Percentiles rank a stretch among this genome's conserved stretches.
Conservation (phyloP, 1,139 yeast species). For the Diutina pseudorugosa region DNA sequence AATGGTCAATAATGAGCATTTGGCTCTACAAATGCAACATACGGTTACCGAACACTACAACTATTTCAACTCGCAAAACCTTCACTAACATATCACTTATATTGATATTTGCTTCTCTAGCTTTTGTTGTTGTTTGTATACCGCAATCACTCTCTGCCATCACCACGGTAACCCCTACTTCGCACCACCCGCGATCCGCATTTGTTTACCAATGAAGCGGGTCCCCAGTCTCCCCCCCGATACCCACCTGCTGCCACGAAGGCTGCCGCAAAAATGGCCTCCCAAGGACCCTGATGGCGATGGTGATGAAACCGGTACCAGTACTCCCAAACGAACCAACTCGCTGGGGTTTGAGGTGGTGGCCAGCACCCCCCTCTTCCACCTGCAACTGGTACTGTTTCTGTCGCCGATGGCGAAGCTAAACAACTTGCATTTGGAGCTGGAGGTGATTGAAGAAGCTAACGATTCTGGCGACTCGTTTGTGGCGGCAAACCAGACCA, state of each 20-base stretch:
- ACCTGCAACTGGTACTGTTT: constrained; percentile 4
- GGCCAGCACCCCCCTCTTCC: background rate
- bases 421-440: background rate
- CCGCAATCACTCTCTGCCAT: no score
- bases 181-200: background rate
- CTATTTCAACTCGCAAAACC: no score
- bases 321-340: background rate
- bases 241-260: constrained; percentile 3
- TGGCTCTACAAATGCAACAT: no score
- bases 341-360: background rate
- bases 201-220: constrained; percentile 1
- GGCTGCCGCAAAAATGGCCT: constrained; percentile 4
- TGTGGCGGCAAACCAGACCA: constrained; percentile 1
- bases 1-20: no score
- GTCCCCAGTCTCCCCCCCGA: constrained; percentile 4
- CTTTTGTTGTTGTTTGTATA: no score
- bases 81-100: no score
- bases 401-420: constrained; percentile 3
- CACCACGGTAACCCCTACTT: no score
- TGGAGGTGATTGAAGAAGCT: background rate
- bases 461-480: background rate
- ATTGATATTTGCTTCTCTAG: no score
- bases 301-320: background rate
- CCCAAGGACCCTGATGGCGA: background rate
- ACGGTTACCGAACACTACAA: no score